A percentile compares a stretch with the other conserved stretches of the same genome.
Conservation (phyloP, 2,329 filamentous ascomycete genomes). For the Teratosphaeria destructans region DNA sequence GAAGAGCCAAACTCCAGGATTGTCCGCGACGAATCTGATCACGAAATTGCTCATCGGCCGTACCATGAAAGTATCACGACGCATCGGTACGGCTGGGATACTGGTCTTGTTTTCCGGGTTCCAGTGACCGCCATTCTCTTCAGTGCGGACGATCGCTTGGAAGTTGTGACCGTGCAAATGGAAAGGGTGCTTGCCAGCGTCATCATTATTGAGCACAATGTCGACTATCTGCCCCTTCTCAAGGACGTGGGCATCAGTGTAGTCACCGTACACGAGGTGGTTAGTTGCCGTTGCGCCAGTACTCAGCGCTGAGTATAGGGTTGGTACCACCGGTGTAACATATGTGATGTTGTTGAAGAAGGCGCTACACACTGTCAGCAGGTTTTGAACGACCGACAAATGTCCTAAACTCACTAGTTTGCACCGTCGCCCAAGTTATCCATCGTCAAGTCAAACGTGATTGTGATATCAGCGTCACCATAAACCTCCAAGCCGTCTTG, state of each 20-base stretch:
- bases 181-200: conserved; percentile 61
- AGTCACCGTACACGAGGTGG: conserved; percentile 38
- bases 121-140: conserved; percentile 24
- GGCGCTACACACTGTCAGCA: conserved; percentile 23
- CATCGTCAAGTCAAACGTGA: conserved; percentile 53
- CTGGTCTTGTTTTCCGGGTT: conserved; percentile 24
- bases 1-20: conserved; percentile 41
- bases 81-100: conserved; percentile 34
- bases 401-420: conserved; percentile 44
- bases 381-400: neutral
- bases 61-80: conserved; percentile 46
- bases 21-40: conserved; percentile 45
- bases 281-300: conserved; percentile 41
- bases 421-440: conserved; percentile 57
- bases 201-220: conserved; percentile 66
- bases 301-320: conserved; percentile 65
- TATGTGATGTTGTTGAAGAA: conserved; percentile 68
- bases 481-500: conserved; percentile 54
- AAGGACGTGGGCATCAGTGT: conserved; percentile 52
- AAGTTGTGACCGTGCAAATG: conserved; percentile 70
- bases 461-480: conserved; percentile 49
- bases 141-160: conserved; percentile 42
- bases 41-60: conserved; percentile 45
- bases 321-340: conserved; percentile 62
- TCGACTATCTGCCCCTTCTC: conserved; percentile 58